These are phyloP conservation scores for Solanum commersonii DNA, from an alignment of 257 asterid genomes.

Conservation along the genomic window DNA sequence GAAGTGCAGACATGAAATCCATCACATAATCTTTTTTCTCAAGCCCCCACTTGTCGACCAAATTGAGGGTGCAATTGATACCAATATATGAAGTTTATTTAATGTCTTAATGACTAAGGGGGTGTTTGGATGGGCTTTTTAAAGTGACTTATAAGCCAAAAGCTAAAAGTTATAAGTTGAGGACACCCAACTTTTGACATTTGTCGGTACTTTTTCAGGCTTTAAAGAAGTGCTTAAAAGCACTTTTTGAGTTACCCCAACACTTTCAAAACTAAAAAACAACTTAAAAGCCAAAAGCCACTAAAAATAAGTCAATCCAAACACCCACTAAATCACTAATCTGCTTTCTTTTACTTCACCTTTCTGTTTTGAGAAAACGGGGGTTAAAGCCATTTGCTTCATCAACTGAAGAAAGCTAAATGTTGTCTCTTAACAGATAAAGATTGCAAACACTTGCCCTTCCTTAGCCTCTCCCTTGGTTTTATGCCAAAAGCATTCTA, in stretches of 20 bases:
- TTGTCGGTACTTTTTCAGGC: background rate
- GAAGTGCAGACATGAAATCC: background rate
- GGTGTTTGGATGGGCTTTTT: background rate
- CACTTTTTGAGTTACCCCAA: background rate
- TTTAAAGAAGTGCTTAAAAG: background rate
- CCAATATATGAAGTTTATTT: background rate
- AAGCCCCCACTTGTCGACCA: background rate
- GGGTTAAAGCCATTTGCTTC: background rate
- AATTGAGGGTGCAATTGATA: background rate
- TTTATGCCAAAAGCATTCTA: background rate
- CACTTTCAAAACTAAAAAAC: background rate
- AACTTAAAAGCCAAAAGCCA: background rate
- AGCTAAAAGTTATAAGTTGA: background rate
- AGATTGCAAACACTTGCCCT: background rate
- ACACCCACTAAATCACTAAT: background rate
- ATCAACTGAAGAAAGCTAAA: background rate
- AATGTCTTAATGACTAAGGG: background rate
- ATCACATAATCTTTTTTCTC: background rate
- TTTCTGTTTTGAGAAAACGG: background rate
- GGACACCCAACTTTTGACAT: background rate
- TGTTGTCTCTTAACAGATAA: background rate
- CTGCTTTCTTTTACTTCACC: background rate
- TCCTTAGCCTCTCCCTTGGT: background rate
- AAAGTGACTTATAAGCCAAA: background rate
- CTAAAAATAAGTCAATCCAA: background rate